A percentile compares a stretch with the other conserved stretches of the same genome.
Conservation (phyloP, 495 filamentous ascomycete genomes). For the Talaromyces wortmannii region DNA sequence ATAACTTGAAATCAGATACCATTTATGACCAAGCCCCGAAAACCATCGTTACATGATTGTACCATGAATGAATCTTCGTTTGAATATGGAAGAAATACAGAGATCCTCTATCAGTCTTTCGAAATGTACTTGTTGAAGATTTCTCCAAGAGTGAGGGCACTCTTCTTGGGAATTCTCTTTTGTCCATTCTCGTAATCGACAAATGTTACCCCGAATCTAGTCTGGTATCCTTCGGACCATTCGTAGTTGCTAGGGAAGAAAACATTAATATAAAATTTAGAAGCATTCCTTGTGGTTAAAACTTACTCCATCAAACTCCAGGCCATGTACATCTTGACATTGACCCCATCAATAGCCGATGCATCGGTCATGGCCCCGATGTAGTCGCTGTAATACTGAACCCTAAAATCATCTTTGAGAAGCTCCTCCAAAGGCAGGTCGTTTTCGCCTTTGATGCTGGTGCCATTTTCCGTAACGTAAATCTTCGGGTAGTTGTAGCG, state of each 20-base stretch:
- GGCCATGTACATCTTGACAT: constrained; percentile 68
- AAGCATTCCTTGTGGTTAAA: neutral
- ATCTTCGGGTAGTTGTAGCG: constrained; percentile 68
- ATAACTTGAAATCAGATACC: too few species aligned
- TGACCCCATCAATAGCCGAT: constrained; percentile 56
- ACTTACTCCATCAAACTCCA: constrained; percentile 72
- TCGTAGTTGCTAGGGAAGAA: constrained; percentile 39
- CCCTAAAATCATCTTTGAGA: constrained; percentile 67
- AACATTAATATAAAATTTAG: constrained; percentile 6
- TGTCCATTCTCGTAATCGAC: constrained; percentile 71
- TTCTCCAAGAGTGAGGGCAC: constrained; percentile 55
- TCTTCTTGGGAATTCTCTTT: constrained; percentile 74
- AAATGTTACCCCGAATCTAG: constrained; percentile 72
- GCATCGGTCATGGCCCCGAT: constrained; percentile 65
- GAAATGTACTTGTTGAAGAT: constrained; percentile 49
- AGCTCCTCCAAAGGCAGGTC: constrained; percentile 62
- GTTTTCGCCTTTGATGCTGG: constrained; percentile 71
- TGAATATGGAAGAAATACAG: too few species aligned
- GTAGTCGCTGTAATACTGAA: constrained; percentile 69
- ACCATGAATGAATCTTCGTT: too few species aligned
- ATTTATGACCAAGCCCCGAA: too few species aligned
- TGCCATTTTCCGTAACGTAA: constrained; percentile 80
- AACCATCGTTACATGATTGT: too few species aligned
- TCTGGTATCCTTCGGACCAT: constrained; percentile 75
- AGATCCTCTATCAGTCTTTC: constrained; percentile 13